Base-by-base conservation (phyloP, 2,329 filamentous ascomycete genomes). In the Alternaria hordeiaustralica region DNA sequence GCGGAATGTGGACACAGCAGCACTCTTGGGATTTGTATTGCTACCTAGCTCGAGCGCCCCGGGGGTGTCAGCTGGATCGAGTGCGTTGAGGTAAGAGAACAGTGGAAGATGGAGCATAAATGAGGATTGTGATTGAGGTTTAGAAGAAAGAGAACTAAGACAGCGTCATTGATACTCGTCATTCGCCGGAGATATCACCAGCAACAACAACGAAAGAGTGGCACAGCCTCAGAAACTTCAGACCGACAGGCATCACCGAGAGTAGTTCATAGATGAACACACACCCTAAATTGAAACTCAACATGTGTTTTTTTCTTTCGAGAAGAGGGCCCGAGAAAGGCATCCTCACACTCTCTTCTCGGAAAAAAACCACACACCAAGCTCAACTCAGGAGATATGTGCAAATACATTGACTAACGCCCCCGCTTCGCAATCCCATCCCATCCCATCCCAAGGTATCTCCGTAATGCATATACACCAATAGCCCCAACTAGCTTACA, bases 401-500 rank as follows among this genome's bases (percentile, higher is more conserved):
- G 33, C 15, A n/a, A 15, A 23, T 21, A 53, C 33, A 13, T 23
- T 23, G 20, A 36, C 4, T 2, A 23, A 53, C 49, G 49, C 51
- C 51, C 30, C 30, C 51, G 20, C 51, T 13, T 46, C 18, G 21
- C n/a, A 20, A n/a, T 49, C 46, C 46, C 45, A 49, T 49, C 13
- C 23, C 20, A 33, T 50, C n/a, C 30, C 20, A 11, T 50, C 55
- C 55, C 55, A 50, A 58, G 57, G 57, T 59, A 55, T 59, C 57
- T 59, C 57, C 47, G 15, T 53, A 28, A 54, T 45, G 55, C 55
- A 53, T 53, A 41, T 18, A 36, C 25, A 30, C 36, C 25, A 20
- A 55, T 30, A 9, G 11, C 11, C 20, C 36, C 36, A 41, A 41
- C 36, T 15, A 2, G 36, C 36, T 2, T 3, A 18, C 36, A 41